Conservation (phyloP, 768 basidiomycete species). For the Hygrophorus pudorinus region DNA sequence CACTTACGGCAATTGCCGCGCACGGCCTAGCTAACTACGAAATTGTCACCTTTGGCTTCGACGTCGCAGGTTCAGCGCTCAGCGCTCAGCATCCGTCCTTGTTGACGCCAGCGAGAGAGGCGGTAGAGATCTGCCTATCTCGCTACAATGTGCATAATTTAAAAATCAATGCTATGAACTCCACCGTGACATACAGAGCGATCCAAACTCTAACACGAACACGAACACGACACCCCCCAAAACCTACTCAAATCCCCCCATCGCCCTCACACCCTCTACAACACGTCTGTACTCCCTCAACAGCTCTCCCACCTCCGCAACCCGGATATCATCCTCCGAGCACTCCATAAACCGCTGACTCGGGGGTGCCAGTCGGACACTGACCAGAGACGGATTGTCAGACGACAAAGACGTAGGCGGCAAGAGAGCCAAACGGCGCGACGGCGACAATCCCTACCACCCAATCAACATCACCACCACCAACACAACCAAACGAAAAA, state of each 20-base stretch:
- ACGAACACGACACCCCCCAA: too few species aligned
- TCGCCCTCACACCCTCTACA: slow-evolving; percentile 53
- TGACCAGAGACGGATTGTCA: slow-evolving; percentile 27
- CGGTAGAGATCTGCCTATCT: too few species aligned
- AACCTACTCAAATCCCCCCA: slow-evolving; percentile 55
- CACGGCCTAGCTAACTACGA: too few species aligned
- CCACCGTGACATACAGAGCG: too few species aligned
- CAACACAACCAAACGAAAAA: background rate
- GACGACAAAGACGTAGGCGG: slow-evolving; percentile 27
- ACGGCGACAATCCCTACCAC: slow-evolving; percentile 24
- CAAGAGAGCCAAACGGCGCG: slow-evolving; percentile 32
- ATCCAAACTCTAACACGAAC: too few species aligned
- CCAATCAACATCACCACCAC: slow-evolving; percentile 4
- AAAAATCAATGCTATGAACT: too few species aligned
- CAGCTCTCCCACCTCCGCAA: slow-evolving; percentile 75
- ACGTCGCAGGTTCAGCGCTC: too few species aligned
- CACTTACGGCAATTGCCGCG: too few species aligned
- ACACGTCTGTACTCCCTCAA: slow-evolving; percentile 74
- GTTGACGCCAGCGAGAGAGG: too few species aligned
- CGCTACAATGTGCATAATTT: too few species aligned
- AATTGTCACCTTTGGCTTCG: too few species aligned
- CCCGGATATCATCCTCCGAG: slow-evolving; percentile 61
- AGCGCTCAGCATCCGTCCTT: too few species aligned
- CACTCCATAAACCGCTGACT: slow-evolving; percentile 64
- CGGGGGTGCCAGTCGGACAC: slow-evolving; percentile 45